Base-by-base conservation (phyloP, 108 stramenopile species). In the Stephanodiscus minutulus region DNA sequence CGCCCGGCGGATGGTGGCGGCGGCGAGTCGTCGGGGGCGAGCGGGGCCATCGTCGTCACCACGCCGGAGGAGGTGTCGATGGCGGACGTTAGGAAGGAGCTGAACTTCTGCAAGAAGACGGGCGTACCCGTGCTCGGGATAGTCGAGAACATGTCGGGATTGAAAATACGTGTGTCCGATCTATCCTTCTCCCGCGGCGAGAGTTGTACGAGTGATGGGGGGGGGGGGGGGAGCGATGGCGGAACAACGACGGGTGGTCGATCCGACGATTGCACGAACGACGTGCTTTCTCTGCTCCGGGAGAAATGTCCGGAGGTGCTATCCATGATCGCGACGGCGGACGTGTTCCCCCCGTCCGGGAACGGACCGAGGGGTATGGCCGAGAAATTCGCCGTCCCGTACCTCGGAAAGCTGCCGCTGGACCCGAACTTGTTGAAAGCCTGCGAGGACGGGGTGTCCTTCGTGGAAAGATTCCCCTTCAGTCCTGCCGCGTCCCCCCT, bases 21-120 rank as follows among this genome's bases (percentile, higher is more conserved):
- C 15, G 59, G 55, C 25, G 21, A 59, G n/a, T 39, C 52, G 50
- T 49, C 48, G 10, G 74, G 76, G 17, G 77, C 77, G 9, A 66
- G 76, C 65, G 95, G 96, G 7, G 97, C 98, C 2, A 79, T 99
- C 41, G 89, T 99, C 7, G 98, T 99, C 5, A 99, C 98, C 0
- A 99, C 99, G 10, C 98, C 98, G 0, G 98, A 99, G 79, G 98
- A 98, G 85, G 92, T 97, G 1, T 83, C 92, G 35, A 94, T 99
- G 96, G 91, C 92, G 2, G 99, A 99, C 80, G 99, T 99, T 18
- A 88, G 99, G 22, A 99, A 99, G 77, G 98, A 99, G 76, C 72
- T 99, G 5, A 98, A 91, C 76, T 99, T 99, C 81, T 99, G 98
- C 80, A 82, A 85, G 61, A 99, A 99, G 74, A 98, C 98, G 1